Conservation (phyloP, 208 protist genomes). For the Tritrichomonas foetus region DNA sequence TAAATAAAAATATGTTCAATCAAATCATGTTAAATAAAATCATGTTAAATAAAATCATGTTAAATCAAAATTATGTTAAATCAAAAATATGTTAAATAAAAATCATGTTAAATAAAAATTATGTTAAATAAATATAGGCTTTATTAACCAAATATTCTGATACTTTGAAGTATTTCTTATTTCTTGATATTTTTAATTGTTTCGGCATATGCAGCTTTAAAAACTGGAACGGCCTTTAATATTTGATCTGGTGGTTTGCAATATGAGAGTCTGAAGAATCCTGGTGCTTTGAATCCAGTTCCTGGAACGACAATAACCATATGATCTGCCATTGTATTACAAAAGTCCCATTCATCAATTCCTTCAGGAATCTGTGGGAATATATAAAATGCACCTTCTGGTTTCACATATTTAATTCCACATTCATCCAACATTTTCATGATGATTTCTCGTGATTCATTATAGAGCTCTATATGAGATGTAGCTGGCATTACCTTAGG, state of each 20-base stretch:
- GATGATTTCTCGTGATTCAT: neutral
- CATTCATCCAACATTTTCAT: neutral
- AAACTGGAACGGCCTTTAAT: neutral
- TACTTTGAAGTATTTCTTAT: too few species aligned
- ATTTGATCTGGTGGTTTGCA: neutral
- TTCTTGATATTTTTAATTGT: too few species aligned
- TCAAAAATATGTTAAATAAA: too few species aligned
- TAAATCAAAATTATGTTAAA: too few species aligned
- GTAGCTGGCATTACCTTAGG: neutral
- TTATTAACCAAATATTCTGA: too few species aligned
- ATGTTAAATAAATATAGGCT: too few species aligned
- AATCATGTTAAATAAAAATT: too few species aligned
- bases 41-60: too few species aligned
- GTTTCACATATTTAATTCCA: neutral
- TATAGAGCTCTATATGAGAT: neutral
- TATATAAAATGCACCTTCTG: slow-evolving; percentile 25
- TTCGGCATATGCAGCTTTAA: neutral
- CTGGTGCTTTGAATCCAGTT: neutral
- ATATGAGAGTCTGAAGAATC: neutral
- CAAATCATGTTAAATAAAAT: too few species aligned
- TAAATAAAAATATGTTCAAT: too few species aligned
- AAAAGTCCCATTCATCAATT: neutral
- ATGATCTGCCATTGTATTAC: neutral
- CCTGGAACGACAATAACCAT: slow-evolving; percentile 12
- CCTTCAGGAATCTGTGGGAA: neutral